Conservation (phyloP, 768 basidiomycete genomes). For the Phallus indusiatus region DNA sequence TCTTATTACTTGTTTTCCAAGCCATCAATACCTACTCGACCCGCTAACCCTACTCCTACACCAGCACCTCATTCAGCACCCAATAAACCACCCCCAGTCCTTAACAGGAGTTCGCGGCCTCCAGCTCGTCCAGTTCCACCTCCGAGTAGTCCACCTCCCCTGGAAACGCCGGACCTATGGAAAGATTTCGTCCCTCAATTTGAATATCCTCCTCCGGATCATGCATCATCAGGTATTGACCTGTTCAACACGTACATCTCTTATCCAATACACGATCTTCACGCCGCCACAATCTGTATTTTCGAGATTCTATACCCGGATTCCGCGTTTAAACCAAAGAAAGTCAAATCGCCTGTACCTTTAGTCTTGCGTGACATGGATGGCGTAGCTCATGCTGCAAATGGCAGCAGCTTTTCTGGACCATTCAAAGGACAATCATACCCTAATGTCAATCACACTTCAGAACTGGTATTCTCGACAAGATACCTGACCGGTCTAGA, state of each 20-base stretch:
- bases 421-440: conserved; percentile 3
- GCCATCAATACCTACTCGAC: neutral
- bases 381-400: conserved; percentile 62
- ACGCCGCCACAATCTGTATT: neutral
- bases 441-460: conserved; percentile 37
- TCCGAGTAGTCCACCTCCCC: neutral
- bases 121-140: neutral
- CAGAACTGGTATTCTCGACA: conserved; percentile 6
- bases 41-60: neutral
- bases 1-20: neutral
- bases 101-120: neutral
- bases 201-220: conserved; percentile 4
- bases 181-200: neutral
- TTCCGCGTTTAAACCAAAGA: conserved; percentile 1
- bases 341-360: conserved; percentile 10
- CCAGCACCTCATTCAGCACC: neutral
- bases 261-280: conserved; percentile 7
- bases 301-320: conserved; percentile 6
- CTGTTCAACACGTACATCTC: conserved; percentile 1
- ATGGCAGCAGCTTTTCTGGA: conserved; percentile 20
- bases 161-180: conserved; percentile 3
- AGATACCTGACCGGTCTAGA: conserved; percentile 23
- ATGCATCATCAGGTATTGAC: neutral
- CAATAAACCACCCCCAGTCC: neutral
- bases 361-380: conserved; percentile 32